A percentile compares a stretch with the other conserved stretches of the same genome.
Conservation (phyloP, 148 eudicot species). For the Pharnaceum exiguum region DNA sequence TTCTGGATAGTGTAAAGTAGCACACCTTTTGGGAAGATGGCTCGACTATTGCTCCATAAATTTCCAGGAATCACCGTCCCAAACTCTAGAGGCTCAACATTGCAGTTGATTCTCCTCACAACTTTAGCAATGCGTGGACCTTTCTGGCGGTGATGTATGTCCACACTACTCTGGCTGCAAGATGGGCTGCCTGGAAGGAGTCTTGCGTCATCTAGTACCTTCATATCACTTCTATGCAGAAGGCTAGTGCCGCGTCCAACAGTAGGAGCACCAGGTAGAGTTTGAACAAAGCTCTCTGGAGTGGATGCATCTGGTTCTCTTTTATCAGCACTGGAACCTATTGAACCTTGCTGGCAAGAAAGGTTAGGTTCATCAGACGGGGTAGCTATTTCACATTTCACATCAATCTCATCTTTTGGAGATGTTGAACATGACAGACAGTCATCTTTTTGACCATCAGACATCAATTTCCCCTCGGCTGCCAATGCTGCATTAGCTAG, state of each 20-base stretch:
- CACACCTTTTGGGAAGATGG: slow-evolving; percentile 91
- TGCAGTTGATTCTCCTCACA: slow-evolving; percentile 75
- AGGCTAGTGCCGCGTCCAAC: slow-evolving; percentile 27
- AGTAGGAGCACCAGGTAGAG: slow-evolving; percentile 24
- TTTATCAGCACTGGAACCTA: slow-evolving; percentile 26
- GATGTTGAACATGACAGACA: slow-evolving; percentile 31
- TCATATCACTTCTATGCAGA: slow-evolving; percentile 27
- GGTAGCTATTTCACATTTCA: slow-evolving; percentile 25
- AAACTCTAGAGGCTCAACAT: slow-evolving; percentile 66
- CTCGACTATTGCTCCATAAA: slow-evolving; percentile 73
- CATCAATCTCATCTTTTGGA: slow-evolving; percentile 26
- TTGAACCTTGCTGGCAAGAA: slow-evolving; percentile 30
- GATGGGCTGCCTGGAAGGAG: slow-evolving; percentile 46
- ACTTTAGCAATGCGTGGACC: slow-evolving; percentile 96
- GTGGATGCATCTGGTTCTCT: slow-evolving; percentile 24
- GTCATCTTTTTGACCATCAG: slow-evolving; percentile 30
- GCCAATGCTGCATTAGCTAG: slow-evolving; percentile 36
- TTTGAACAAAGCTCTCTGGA: slow-evolving; percentile 26
- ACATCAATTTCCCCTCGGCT: slow-evolving; percentile 31
- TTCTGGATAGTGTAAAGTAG: slow-evolving; percentile 2
- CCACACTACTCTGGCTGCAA: slow-evolving; percentile 52
- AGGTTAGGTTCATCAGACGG: slow-evolving; percentile 24
- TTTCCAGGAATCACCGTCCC: slow-evolving; percentile 64
- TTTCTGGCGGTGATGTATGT: slow-evolving; percentile 54
- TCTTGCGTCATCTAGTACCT: slow-evolving; percentile 33